A percentile compares a stretch with the other conserved stretches of the same genome.
Evolutionary conservation across 140 eudicot genomes (phyloP).

Genomic region (Anethum foeniculum): DNA sequence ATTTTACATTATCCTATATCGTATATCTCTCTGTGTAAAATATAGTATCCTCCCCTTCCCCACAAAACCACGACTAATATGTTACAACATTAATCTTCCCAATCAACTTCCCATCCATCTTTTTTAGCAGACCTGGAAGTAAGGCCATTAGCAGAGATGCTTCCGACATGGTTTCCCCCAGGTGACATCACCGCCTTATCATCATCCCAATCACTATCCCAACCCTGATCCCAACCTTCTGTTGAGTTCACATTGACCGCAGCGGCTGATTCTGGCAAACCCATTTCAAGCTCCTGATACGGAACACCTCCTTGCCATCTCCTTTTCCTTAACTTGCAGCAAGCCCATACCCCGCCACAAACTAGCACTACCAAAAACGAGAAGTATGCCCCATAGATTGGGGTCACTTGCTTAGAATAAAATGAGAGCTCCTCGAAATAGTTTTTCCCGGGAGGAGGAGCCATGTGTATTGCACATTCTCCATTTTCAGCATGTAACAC

Average conservation of each 20-base stretch:
- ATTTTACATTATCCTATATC: not conserved
- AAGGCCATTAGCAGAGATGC: constrained; percentile 60
- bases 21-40: constrained; percentile 6
- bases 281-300: constrained; percentile 90
- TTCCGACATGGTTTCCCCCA: constrained; percentile 25
- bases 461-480: constrained; percentile 40
- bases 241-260: constrained; percentile 30
- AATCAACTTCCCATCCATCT: constrained; percentile 67
- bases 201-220: constrained; percentile 90
- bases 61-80: not conserved
- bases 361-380: constrained; percentile 40
- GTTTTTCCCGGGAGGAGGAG: constrained; percentile 33
- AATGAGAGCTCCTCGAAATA: constrained; percentile 36
- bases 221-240: constrained; percentile 81
- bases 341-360: constrained; percentile 61
- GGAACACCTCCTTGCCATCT: constrained; percentile 37
- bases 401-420: constrained; percentile 68
- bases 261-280: constrained; percentile 44
- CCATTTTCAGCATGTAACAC: constrained; percentile 46
- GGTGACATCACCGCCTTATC: constrained; percentile 61
- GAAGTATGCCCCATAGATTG: constrained; percentile 56
- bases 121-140: constrained; percentile 40
- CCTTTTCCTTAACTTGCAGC: constrained; percentile 60
- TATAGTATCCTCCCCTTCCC: constrained; percentile 10
- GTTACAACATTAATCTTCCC: constrained; percentile 54